Percentiles rank a stretch among this genome's conserved stretches.
Conservation (phyloP, 768 basidiomycete species). For the Kwoniella bestiolae region DNA sequence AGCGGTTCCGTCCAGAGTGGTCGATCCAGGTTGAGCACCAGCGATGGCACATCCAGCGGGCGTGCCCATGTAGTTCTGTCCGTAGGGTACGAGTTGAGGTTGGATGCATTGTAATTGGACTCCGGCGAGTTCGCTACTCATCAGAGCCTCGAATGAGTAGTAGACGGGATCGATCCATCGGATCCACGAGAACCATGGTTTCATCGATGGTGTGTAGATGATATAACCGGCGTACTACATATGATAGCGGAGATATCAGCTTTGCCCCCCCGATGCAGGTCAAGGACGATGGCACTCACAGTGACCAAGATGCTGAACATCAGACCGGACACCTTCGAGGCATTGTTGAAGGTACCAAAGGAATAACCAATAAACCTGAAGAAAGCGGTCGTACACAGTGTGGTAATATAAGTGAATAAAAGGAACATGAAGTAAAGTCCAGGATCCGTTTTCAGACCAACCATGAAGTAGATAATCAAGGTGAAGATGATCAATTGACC, state of each 20-base stretch:
- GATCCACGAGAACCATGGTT: slow-evolving; percentile 56
- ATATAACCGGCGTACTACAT: slow-evolving; percentile 42
- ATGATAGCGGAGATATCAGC: too few relatives aligned
- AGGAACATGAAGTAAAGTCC: slow-evolving; percentile 47
- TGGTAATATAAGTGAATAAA: slow-evolving; percentile 35
- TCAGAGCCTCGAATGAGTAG: slow-evolving; percentile 51
- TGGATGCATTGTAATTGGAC: slow-evolving; percentile 36
- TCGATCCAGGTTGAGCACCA: slow-evolving; percentile 40
- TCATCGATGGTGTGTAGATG: slow-evolving; percentile 49
- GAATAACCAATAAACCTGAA: slow-evolving; percentile 49
- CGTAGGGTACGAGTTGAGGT: slow-evolving; percentile 41
- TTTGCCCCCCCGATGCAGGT: too few relatives aligned
- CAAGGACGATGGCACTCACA: slow-evolving; percentile 22
- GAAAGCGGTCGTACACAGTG: slow-evolving; percentile 42
- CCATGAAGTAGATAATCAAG: slow-evolving; percentile 54
- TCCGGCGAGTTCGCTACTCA: slow-evolving; percentile 38
- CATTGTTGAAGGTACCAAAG: slow-evolving; percentile 52
- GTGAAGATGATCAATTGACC: slow-evolving; percentile 51
- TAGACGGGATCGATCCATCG: slow-evolving; percentile 54
- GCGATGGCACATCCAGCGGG: slow-evolving; percentile 41
- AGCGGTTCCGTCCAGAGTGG: slow-evolving; percentile 35
- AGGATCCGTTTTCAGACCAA: slow-evolving; percentile 31
- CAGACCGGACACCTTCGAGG: slow-evolving; percentile 52
- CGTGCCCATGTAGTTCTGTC: slow-evolving; percentile 30
- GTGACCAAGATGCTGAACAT: slow-evolving; percentile 49